Conservation (phyloP, 305 asterid genomes). For the Petunia hybrid region DNA sequence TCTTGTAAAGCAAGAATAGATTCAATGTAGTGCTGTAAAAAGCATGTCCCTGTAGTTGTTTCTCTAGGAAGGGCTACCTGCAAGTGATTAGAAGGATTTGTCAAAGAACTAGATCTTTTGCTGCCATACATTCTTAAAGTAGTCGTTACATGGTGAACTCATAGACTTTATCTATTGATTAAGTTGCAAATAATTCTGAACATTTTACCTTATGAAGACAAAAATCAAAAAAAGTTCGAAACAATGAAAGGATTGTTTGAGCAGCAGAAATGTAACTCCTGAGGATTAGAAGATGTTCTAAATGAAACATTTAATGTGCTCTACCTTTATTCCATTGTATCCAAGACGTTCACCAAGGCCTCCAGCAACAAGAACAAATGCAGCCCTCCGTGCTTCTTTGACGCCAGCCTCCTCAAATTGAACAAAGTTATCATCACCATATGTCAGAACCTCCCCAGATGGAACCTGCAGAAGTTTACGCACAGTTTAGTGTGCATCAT, state of each 20-base stretch:
- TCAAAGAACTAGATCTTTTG: conserved; percentile 35
- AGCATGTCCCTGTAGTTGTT: conserved; percentile 84
- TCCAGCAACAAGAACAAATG: conserved; percentile 98
- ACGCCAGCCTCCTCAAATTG: conserved; percentile 86
- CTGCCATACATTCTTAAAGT: conserved; percentile 25
- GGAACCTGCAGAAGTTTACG: conserved; percentile 72
- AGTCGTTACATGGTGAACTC: conserved; percentile 14
- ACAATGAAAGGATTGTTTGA: conserved; percentile 27
- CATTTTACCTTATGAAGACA: conserved; percentile 5
- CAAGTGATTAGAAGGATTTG: conserved; percentile 39
- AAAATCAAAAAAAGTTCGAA: conserved; percentile 26
- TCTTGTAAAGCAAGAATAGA: conserved; percentile 93
- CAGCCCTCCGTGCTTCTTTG: conserved; percentile 86
- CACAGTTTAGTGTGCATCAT: conserved; percentile 17
- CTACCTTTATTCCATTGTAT: conserved; percentile 95
- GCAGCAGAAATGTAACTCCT: neutral
- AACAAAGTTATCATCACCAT: conserved; percentile 73
- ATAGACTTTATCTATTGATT: neutral
- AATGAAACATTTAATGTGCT: neutral
- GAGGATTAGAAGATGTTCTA: neutral
- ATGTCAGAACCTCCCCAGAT: conserved; percentile 84
- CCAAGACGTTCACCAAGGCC: conserved; percentile 99
- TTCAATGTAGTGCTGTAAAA: conserved; percentile 87
- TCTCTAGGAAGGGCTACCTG: conserved; percentile 97
- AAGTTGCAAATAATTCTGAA: conserved; percentile 1